A percentile compares a stretch with the other conserved stretches of the same genome.
phyloP scores from a whole-genome alignment of 2,329 filamentous ascomycete species.

The Fusarium sp. region DNA sequence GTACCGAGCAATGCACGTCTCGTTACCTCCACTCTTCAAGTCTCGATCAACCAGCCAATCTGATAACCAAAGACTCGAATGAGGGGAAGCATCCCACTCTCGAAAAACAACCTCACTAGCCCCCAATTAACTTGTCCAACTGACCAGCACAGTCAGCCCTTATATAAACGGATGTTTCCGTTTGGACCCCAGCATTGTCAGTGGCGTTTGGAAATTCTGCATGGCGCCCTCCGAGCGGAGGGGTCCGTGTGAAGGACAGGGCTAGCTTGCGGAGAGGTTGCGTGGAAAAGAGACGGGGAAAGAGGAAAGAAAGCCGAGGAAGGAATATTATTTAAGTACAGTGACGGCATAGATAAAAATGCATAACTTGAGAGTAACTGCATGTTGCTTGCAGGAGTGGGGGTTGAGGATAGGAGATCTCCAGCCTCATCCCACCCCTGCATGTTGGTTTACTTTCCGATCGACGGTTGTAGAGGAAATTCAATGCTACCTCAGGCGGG shows the following conservation, averaged over 20 bases:
- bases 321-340: not conserved
- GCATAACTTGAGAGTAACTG: not conserved
- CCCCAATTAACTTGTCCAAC: not conserved
- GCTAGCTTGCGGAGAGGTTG: not conserved
- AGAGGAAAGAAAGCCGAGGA: not conserved
- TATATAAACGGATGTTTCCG: not conserved
- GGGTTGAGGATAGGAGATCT: not conserved
- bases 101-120: not conserved
- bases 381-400: not conserved
- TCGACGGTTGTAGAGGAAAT: not conserved
- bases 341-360: not conserved
- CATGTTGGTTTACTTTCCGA: not conserved
- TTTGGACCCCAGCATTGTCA: not conserved
- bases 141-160: not conserved
- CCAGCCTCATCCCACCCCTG: not conserved
- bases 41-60: not conserved
- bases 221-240: not conserved
- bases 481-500: not conserved
- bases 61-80: not conserved
- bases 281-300: not conserved
- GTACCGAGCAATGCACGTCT: not conserved
- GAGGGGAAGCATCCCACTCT: slow-evolving; percentile 2
- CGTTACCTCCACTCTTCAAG: not conserved
- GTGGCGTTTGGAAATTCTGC: not conserved
- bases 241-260: not conserved